Base-by-base conservation (phyloP, 441 rosid species). In the Eutrema salsugineum region DNA sequence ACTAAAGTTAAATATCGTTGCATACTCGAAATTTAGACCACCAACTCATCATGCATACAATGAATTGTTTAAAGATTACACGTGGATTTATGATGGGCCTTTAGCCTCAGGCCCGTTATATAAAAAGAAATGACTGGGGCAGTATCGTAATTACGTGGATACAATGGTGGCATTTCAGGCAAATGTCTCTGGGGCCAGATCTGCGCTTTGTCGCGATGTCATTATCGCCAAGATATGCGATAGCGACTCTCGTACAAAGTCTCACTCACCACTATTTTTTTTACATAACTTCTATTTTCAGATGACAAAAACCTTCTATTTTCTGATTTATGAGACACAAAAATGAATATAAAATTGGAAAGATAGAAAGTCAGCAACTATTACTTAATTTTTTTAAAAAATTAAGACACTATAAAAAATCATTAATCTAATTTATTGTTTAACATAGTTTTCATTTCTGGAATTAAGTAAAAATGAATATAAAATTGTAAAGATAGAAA, bases 141-240 rank as follows among this genome's bases (percentile, higher is more conserved):
- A 69, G 1, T 42, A 5, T 63, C 42, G 76, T 24, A 76, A 70
- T 8, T 51, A 14, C 28, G 4, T 9, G 30, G 43, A 62, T 40
- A 15, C 10, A 27, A 16, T 1, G 8, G 40, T 24, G 80, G 81
- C 60, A 44, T 14, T 61, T 43, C 12, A 44, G 44, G 83, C 70
- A 78, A 84, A 77, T 59, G 46, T 15, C 51, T 30, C 33, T 75
- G 77, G 83, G 77, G 69, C 82, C 83, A 80, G 82, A 86, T 88
- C 93, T 83, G 66, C 44, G 72, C 70, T 75, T 68, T 78, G 83
- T 83, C 78, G 82, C 70, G 49, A 70, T n/a, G 89, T 90, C 94
- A 63, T 57, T 83, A 30, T 88, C 91, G 17, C 65, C 48, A 64
- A 86, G 96, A 90, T 89, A 54, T 83, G 81, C 63, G 86, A 85